Evolutionary conservation across 1,284 basidiomycete genomes (phyloP), one percentile per base, ranked within the genome.

Genomic region (Mixia osmundae): DNA sequence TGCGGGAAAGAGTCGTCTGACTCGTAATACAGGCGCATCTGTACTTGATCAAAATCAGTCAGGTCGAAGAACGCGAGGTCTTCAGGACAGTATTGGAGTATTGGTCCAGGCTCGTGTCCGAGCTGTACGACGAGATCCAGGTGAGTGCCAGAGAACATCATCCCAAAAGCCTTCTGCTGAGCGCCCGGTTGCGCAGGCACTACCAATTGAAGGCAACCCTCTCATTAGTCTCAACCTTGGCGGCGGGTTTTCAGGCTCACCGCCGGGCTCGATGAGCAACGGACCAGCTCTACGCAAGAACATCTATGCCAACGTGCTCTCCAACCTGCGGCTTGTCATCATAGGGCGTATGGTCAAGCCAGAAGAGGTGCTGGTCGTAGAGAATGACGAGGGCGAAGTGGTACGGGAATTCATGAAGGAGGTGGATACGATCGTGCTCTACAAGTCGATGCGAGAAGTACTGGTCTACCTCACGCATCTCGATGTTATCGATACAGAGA

Each of bases 331-430:
- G 26, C 60, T 97, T 44, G 89, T 97, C 33, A 85, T 97, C 57
- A 94, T 97, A 49, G 89, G 95, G 59, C 72, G 83, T 53, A 99
- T 99, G 91, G 91, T 95, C 49, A 99, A 97, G 60, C 91, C 91
- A 9, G 91, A 99, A 57, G 91, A 99, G 68, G 83, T 83, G 9
- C 65, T 99, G 35, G 85, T 99, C 47, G 91, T 97, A 22, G 91
- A 97, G 60, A 97, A 97, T 54, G 91, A 99, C 50, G 91, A 99
- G 57, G 91, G 91, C 44, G 91, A 97, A 64, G 94, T 97, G 47
- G 91, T 99, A 18, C 72, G 91, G 45, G 91, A 99, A 58, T 94
- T 97, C 57, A 80, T 99, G 77, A 97, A 97, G 63, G 91, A 99
- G 62, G 77, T 68, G 53, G 91, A 99, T 57, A 97, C 91, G 30